phyloP scores from a whole-genome alignment of 2,329 filamentous ascomycete species.

The Cytospora schulzeri region DNA sequence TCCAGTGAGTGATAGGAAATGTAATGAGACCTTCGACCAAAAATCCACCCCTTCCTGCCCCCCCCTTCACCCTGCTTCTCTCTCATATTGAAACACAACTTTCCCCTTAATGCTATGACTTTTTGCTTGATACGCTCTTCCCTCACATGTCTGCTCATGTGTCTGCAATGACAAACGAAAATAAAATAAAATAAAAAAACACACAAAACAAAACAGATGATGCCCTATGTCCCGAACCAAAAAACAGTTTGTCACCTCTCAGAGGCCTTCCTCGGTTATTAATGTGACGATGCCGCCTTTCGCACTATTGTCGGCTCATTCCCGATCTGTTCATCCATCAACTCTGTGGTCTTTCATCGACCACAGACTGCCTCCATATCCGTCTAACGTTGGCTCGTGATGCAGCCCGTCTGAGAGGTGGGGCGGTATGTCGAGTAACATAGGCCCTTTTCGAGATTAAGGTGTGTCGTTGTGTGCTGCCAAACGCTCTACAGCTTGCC shows the following conservation, averaged over 20 bases:
- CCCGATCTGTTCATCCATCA: slow-evolving; percentile 11
- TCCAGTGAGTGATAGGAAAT: slow-evolving; percentile 24
- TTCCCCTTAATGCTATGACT: slow-evolving; percentile 22
- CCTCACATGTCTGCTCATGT: slow-evolving; percentile 23
- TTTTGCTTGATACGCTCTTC: slow-evolving; percentile 22
- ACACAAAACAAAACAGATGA: slow-evolving; percentile 39
- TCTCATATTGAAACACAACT: slow-evolving; percentile 13
- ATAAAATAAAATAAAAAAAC: slow-evolving; percentile 34
- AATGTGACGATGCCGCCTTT: slow-evolving; percentile 29
- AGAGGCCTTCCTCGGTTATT: slow-evolving; percentile 27
- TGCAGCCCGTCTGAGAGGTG: slow-evolving; percentile 1
- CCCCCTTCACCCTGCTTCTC: slow-evolving; percentile 7
- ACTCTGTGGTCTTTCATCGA: background rate
- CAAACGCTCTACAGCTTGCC: slow-evolving; percentile 3
- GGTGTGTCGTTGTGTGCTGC: slow-evolving; percentile 17
- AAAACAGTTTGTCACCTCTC: slow-evolving; percentile 32
- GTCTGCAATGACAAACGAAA: slow-evolving; percentile 22
- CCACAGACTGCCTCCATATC: background rate
- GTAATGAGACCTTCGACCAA: slow-evolving; percentile 15
- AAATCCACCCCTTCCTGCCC: background rate
- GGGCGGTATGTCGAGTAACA: background rate
- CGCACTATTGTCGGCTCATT: slow-evolving; percentile 13
- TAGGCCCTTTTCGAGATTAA: slow-evolving; percentile 25
- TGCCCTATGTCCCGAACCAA: slow-evolving; percentile 26
- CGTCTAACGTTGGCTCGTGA: slow-evolving; percentile 11